Evolutionary conservation across 768 basidiomycete genomes (phyloP), one percentile per base, ranked within the genome.

Genomic region (Arthromyces matolae): DNA sequence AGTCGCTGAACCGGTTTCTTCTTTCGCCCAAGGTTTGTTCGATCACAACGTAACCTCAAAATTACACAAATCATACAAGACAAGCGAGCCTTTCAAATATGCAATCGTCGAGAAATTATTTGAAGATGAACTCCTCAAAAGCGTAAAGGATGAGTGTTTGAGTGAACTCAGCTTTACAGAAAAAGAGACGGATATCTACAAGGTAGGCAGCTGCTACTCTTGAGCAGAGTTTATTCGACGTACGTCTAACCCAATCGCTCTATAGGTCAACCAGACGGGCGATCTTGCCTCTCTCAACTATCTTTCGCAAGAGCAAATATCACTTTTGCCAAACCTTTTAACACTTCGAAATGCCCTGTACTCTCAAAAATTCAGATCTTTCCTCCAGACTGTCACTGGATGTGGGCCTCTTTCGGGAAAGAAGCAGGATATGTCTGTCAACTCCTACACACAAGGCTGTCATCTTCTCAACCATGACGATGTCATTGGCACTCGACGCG

Each of bases 181-280:
- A 71, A 98, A 96, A 70, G 90, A 97, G 75, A 98, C 95, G 2
- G 95, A 98, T 62, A 98, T 98, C 55, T 98, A 97, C 81, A 93
- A 90, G 83, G 90, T 88, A 51, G 50, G 71, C 42, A 40, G 46
- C 37, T 28, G 27, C 37, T 47, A 39, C 40, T 35, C 42, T 36
- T n/a, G n/a, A n/a, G n/a, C 31, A 20, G 39, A 28, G 33, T 32
- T 48, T 45, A 20, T n/a, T 35, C 39, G 51, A 47, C 50, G 47
- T 2, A 32, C 29, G 32, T 20, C 37, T 49, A 37, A 49, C 32
- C 32, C 47, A 31, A 25, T 45, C 48, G 25, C 31, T 35, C 22
- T 32, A 34, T 57, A 97, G 94, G 87, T 98, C 59, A 86, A 93
- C 67, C 95, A 98, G 73, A 96, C 95, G 0, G 94, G 94, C 56